phyloP scores from a whole-genome alignment of 2,329 filamentous ascomycete species.

The Cordyceps farinosa region DNA sequence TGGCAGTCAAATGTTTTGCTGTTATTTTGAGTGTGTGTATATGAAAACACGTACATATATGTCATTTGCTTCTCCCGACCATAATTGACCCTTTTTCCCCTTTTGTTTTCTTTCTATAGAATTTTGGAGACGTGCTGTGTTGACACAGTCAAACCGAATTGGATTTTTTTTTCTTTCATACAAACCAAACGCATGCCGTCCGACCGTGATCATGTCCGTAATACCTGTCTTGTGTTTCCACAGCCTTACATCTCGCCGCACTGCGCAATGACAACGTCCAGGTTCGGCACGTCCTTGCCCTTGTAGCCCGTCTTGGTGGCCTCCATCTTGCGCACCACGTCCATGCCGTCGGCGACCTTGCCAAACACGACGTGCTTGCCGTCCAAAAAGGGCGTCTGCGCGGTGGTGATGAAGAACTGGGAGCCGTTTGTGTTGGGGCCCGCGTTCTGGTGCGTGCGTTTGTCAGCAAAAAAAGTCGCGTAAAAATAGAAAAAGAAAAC shows the following conservation, averaged over 20 bases:
- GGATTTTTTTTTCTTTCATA: background rate
- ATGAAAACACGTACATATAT: conserved; percentile 10
- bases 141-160: background rate
- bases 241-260: conserved; percentile 82
- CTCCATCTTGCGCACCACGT: conserved; percentile 90
- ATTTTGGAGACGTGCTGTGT: background rate
- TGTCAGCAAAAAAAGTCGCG: conserved; percentile 6
- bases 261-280: conserved; percentile 79
- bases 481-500: conserved; percentile 32
- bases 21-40: background rate
- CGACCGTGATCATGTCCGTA: background rate
- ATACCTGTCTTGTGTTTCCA: background rate
- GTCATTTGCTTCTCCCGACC: conserved; percentile 8
- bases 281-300: conserved; percentile 73
- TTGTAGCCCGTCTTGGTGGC: conserved; percentile 74
- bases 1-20: background rate
- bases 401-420: conserved; percentile 96
- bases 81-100: background rate
- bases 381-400: conserved; percentile 81
- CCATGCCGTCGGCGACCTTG: conserved; percentile 83
- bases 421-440: conserved; percentile 90
- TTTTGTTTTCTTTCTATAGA: background rate
- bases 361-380: conserved; percentile 96
- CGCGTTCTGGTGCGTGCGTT: conserved; percentile 59
- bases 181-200: background rate